A percentile compares a stretch with the other conserved stretches of the same genome.
These are phyloP conservation scores for Stephania yunnanensis DNA, from an alignment of 164 flowering plant genomes.

Conservation along the genomic window DNA sequence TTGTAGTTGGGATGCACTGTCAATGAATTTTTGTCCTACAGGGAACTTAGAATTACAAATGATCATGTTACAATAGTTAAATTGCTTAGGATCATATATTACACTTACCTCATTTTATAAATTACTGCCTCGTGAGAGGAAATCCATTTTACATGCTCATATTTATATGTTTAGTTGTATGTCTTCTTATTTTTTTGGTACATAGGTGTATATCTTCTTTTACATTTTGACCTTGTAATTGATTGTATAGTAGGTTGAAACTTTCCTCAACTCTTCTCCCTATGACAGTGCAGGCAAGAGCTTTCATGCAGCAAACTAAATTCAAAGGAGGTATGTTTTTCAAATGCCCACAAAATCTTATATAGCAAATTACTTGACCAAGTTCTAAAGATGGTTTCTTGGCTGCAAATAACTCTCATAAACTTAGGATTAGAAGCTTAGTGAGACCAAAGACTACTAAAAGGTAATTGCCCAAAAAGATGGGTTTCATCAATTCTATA, in stretches of 20 bases:
- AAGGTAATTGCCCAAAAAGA: background rate
- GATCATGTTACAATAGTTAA: too few relatives aligned
- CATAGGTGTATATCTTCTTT: background rate
- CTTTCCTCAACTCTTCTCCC: constrained; percentile 6
- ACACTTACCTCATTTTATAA: background rate
- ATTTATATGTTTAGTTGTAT: background rate
- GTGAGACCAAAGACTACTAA: background rate
- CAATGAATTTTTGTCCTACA: too few relatives aligned
- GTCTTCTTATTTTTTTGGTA: background rate
- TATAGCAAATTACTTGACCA: background rate
- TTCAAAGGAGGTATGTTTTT: constrained; percentile 77
- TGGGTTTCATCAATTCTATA: background rate
- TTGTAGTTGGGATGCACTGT: too few relatives aligned
- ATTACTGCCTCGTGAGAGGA: background rate
- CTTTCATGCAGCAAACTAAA: constrained; percentile 69
- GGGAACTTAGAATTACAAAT: too few relatives aligned
- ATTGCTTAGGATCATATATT: too few relatives aligned
- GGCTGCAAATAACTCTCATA: background rate
- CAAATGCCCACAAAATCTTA: background rate
- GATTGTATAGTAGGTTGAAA: background rate
- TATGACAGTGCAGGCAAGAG: constrained; percentile 55
- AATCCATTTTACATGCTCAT: background rate
- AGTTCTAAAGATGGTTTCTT: background rate
- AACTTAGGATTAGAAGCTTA: background rate
- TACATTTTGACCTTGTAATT: background rate